Evolutionary conservation across 1,139 yeast genomes (phyloP).

Genomic region (Diutina rugosa): DNA sequence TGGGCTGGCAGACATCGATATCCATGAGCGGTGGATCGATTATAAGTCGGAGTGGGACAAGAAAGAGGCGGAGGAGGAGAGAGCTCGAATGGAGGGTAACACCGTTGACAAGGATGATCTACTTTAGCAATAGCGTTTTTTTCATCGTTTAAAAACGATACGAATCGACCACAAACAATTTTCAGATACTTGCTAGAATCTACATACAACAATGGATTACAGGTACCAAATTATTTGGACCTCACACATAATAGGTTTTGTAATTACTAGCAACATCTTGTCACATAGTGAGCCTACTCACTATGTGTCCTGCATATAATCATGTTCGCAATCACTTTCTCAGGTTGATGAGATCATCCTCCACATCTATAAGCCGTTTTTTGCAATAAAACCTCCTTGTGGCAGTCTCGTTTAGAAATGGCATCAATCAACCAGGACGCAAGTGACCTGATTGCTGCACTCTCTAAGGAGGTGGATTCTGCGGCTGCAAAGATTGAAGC

Average conservation of each 20-base stretch:
- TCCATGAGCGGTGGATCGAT: slow-evolving; percentile 95
- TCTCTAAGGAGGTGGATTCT: neutral
- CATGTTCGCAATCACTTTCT: neutral
- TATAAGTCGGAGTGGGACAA: slow-evolving; percentile 66
- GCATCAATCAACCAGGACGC: neutral
- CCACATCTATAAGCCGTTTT: neutral
- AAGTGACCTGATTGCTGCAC: neutral
- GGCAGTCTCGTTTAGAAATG: neutral
- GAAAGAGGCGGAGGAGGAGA: slow-evolving; percentile 32
- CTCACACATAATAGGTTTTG: too few relatives aligned
- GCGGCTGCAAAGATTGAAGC: neutral
- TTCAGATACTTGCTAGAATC: too few relatives aligned
- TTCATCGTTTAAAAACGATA: too few relatives aligned
- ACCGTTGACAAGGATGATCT: neutral
- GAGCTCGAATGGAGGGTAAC: neutral
- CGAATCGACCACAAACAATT: too few relatives aligned
- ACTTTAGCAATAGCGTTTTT: neutral
- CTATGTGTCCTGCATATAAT: neutral
- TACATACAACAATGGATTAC: too few relatives aligned
- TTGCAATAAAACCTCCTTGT: neutral
- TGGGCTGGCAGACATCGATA: slow-evolving; percentile 49
- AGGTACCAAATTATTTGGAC: too few relatives aligned
- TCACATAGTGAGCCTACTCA: neutral
- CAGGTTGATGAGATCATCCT: neutral
- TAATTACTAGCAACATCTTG: too few relatives aligned